Percentiles rank a stretch among this genome's conserved stretches.
Evolutionary conservation across 371 early-diverging fungal species (phyloP).

Genomic region (Synchytrium microbalum): DNA sequence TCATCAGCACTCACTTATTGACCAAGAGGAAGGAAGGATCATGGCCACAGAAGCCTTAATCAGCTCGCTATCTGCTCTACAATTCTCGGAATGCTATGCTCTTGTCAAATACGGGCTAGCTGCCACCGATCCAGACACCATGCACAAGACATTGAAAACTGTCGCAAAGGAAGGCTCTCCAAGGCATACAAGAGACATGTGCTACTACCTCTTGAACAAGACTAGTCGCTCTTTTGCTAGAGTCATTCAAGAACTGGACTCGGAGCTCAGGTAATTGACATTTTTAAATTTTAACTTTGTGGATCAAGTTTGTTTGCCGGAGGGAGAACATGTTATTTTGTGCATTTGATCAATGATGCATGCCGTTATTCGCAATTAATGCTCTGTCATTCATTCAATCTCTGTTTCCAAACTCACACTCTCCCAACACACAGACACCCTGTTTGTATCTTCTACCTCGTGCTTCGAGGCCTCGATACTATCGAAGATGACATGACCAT

Average conservation of each 20-base stretch:
- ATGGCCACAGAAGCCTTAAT: conserved; percentile 42
- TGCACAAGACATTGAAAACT: conserved; percentile 31
- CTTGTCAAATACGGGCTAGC: conserved; percentile 67
- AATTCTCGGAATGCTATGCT: conserved; percentile 79
- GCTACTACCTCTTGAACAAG: conserved; percentile 82
- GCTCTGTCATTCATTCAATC: no score
- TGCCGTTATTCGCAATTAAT: no score
- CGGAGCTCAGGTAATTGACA: no score
- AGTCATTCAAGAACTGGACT: conserved; percentile 89
- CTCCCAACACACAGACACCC: no score
- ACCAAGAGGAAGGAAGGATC: conserved; percentile 5
- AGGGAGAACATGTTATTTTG: no score
- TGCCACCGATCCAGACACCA: conserved; percentile 44
- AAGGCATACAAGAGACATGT: conserved; percentile 34
- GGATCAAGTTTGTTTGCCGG: no score
- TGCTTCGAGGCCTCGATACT: conserved; percentile 92
- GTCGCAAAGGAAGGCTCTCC: conserved; percentile 20
- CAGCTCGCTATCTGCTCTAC: conserved; percentile 58
- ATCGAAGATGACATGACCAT: conserved; percentile 97
- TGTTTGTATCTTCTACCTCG: conserved; percentile 76
- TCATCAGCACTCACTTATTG: not conserved
- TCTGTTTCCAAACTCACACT: no score
- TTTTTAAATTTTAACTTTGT: no score
- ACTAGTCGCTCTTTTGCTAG: conserved; percentile 94
- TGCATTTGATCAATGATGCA: no score